Conservation (phyloP, 345 rosid species). For the Clarkia xantiana region DNA sequence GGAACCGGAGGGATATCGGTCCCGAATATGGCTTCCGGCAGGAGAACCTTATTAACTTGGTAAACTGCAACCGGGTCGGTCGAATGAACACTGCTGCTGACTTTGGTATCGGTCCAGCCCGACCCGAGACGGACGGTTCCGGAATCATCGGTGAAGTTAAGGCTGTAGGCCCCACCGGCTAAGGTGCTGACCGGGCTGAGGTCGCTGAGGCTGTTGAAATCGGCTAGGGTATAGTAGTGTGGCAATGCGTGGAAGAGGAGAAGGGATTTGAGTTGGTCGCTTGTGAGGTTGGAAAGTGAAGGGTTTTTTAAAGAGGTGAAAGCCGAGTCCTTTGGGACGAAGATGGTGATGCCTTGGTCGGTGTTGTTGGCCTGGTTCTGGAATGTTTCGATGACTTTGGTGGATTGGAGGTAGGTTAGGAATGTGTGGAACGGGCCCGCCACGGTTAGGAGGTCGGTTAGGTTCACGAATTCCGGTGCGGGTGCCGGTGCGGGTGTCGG, state of each 20-base stretch:
- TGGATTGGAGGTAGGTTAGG: constrained; percentile 54
- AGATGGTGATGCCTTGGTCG: constrained; percentile 77
- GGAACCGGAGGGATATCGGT: constrained; percentile 78
- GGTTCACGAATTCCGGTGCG: constrained; percentile 56
- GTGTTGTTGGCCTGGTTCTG: constrained; percentile 96
- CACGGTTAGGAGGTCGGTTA: constrained; percentile 56
- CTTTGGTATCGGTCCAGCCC: constrained; percentile 67
- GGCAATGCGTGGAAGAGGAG: constrained; percentile 84
- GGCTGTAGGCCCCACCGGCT: constrained; percentile 54
- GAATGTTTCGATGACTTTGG: constrained; percentile 84
- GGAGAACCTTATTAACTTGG: constrained; percentile 69
- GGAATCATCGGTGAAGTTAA: constrained; percentile 58
- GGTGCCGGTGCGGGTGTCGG: constrained; percentile 85
- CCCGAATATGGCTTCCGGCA: constrained; percentile 89
- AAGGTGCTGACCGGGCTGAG: constrained; percentile 49
- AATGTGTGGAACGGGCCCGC: constrained; percentile 91
- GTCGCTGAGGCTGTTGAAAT: constrained; percentile 74
- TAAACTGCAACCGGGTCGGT: constrained; percentile 83
- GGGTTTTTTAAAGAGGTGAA: constrained; percentile 62
- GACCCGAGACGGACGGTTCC: constrained; percentile 60
- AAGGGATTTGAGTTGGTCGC: constrained; percentile 64
- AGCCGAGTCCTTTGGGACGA: constrained; percentile 74
- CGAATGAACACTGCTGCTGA: constrained; percentile 71
- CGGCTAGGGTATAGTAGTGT: constrained; percentile 59
- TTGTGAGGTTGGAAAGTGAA: constrained; percentile 55